Evolutionary conservation across 208 protist genomes (phyloP), one percentile per base, ranked within the genome.

Genomic region (Wallacemonas sp.): DNA sequence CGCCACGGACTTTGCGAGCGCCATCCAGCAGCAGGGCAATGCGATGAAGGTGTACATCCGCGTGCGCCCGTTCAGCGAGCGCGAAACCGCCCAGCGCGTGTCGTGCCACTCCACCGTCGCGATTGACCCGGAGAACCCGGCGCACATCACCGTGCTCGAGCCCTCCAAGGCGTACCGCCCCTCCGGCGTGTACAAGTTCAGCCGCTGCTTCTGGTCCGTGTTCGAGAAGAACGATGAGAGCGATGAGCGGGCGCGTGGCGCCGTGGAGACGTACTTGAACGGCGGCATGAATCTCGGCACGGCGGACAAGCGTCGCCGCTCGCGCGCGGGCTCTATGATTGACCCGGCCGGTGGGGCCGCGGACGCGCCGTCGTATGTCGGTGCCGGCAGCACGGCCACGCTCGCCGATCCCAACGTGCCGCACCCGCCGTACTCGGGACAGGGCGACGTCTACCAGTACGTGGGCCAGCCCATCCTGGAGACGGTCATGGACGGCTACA

Each of bases 41-140:
- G 84, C 87, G 11, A 91, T 93, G 87, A 86, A 88, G 72, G 90
- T 95, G 38, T 95, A 89, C 72, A 67, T 95, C 7, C 90, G 90
- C 52, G 90, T 95, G 3, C 76, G 90, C 18, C 90, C 90, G 39
- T 95, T 91, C 70, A 93, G 74, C 70, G 74, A 93, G 75, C 87
- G 90, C 1, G 90, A 95, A 65, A 77, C 87, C 7, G 65, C 75
- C 11, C 63, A 84, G 29, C 62, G 65, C 31, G 42, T 61, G 36
- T 63, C 72, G 12, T 28, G 61, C 23, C 84, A 90, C 59, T 89
- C 83, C 67, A 92, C 86, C 18, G 68, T 94, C 10, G 79, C 75
- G 61, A 87, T 94, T 67, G 84, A 92, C 65, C 48, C 72, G 2
- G 74, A 91, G n/a, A 91, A 94, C 61, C 84, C 85, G 2, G 70